These are phyloP conservation scores for Tolypocladium inflatum DNA, from an alignment of 2,329 filamentous ascomycete genomes.

Conservation along the genomic window DNA sequence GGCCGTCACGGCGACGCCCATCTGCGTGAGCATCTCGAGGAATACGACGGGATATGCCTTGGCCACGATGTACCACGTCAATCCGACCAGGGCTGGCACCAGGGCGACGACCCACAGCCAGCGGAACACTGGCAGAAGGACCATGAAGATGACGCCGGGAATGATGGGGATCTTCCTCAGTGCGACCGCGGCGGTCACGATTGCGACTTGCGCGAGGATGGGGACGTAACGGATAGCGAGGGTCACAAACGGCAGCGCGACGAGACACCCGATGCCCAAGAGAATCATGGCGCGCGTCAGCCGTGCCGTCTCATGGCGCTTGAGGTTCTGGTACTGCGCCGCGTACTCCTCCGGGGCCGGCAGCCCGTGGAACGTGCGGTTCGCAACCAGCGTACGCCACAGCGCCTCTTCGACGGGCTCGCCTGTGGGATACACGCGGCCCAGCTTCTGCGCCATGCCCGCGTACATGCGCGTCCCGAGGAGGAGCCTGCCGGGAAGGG, in stretches of 20 bases:
- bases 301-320: slow-evolving; percentile 1
- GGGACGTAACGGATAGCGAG: slow-evolving; percentile 3
- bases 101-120: slow-evolving; percentile 2
- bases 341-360: slow-evolving; percentile 1
- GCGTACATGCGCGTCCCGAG: slow-evolving; percentile 1
- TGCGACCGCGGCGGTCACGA: neutral
- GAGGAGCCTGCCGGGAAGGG: slow-evolving; percentile 2
- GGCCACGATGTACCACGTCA: neutral
- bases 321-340: slow-evolving; percentile 4
- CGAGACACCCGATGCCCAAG: neutral
- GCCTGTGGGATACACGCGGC: slow-evolving; percentile 2
- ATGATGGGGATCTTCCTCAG: neutral
- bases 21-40: neutral
- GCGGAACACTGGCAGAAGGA: slow-evolving; percentile 3
- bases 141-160: neutral
- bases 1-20: slow-evolving; percentile 1
- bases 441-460: slow-evolving; percentile 1
- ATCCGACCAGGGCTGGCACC: neutral
- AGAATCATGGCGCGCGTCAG: neutral
- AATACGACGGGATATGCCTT: neutral
- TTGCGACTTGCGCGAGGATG: neutral
- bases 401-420: slow-evolving; percentile 3
- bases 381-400: slow-evolving; percentile 4
- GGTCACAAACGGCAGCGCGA: neutral
- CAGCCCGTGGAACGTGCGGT: slow-evolving; percentile 2